Evolutionary conservation across 257 asterid species (phyloP), one percentile per base, ranked within the genome.

Genomic region (Henckelia pumila): DNA sequence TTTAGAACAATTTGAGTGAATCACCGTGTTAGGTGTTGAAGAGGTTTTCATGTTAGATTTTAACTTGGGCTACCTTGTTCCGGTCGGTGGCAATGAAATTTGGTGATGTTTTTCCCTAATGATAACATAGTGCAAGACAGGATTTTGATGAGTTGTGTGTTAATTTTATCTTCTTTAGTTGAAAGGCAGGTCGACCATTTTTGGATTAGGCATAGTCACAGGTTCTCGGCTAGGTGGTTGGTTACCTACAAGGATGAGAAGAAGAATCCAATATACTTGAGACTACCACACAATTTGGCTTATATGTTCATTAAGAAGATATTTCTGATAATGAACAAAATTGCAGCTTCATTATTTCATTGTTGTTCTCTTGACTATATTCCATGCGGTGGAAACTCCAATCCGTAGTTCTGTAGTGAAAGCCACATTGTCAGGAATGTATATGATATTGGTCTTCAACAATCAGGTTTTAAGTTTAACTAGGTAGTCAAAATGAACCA

Each of bases 401-500:
- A 35, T 14, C 47, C 47, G 14, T 35, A 35, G 47, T 19, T n/a
- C 63, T 13, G 22, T 7, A 4, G 3, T 26, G 32, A 20, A 25
- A 21, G 22, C 19, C 62, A 11, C 11, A 57, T 8, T 66, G 59
- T 22, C 59, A 32, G 56, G 35, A 64, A 58, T 33, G 35, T 17
- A 20, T 11, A 14, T 20, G 14, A 32, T 20, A 11, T 16, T 58
- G 21, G 30, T 25, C 5, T 10, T 40, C 22, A 4, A 20, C 9
- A 55, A 19, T 30, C 25, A 32, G 57, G 33, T 71, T 71, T 63
- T 24, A 7, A 37, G 63, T 33, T 62, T 24, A 59, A 23, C 62
- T 70, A 17, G 30, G 40, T 28, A 19, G 68, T 66, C 30, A 55
- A 67, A 61, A 21, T 50, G 20, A 60, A 30, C 24, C 37, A n/a